Conservation (phyloP, 2,329 filamentous ascomycete species). For the Pseudogymnoascus sp. region DNA sequence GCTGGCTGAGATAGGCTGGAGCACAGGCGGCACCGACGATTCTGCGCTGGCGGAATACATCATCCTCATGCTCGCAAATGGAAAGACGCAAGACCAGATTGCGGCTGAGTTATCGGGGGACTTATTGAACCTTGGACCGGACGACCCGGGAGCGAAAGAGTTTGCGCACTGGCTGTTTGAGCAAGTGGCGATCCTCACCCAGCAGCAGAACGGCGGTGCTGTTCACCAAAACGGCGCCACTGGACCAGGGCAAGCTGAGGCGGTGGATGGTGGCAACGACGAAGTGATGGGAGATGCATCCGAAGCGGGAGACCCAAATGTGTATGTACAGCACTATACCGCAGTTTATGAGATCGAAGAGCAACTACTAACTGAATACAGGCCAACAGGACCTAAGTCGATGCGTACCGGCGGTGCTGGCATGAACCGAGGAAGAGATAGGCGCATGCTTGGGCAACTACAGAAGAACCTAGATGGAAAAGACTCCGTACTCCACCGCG, state of each 20-base stretch:
- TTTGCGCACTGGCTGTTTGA: conserved; percentile 94
- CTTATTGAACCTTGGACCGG: conserved; percentile 70
- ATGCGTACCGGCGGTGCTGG: conserved; percentile 64
- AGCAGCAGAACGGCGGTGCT: conserved; percentile 47
- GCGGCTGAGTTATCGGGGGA: conserved; percentile 81
- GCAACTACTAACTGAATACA: conserved; percentile 40
- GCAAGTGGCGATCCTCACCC: conserved; percentile 62
- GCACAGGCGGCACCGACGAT: conserved; percentile 65
- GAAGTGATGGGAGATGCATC: conserved; percentile 60
- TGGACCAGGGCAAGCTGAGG: conserved; percentile 40
- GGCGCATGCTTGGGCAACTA: conserved; percentile 78
- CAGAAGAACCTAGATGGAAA: conserved; percentile 69
- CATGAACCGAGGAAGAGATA: conserved; percentile 53
- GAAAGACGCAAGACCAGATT: conserved; percentile 86
- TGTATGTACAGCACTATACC: conserved; percentile 38
- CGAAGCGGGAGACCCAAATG: conserved; percentile 40
- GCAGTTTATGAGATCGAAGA: neutral
- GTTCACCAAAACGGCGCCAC: conserved; percentile 29
- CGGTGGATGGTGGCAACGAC: conserved; percentile 51
- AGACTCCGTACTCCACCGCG: conserved; percentile 72
- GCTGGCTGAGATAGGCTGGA: conserved; percentile 89
- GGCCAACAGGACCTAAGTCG: conserved; percentile 87
- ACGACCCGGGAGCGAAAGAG: conserved; percentile 71
- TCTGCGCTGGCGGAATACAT: conserved; percentile 91
- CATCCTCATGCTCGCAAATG: conserved; percentile 92